phyloP scores from a whole-genome alignment of 2,329 filamentous ascomycete species.

The Diaporthe aspalathi region DNA sequence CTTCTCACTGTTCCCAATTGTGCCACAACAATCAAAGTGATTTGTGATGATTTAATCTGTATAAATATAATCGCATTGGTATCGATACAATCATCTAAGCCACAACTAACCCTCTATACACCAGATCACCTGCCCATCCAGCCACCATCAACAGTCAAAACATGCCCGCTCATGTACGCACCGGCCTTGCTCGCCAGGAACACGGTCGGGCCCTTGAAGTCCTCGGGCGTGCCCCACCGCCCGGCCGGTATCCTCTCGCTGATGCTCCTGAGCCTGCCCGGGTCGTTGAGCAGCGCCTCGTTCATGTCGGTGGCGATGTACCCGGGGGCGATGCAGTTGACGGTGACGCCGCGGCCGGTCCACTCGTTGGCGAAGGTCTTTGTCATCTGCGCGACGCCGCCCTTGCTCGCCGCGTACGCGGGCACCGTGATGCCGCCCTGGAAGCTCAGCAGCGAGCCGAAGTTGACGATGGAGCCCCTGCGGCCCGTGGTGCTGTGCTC shows the following conservation, averaged over 20 bases:
- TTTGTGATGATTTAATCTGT: background rate
- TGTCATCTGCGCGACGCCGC: slow-evolving; percentile 85
- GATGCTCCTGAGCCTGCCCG: slow-evolving; percentile 77
- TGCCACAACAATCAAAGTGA: background rate
- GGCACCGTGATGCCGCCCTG: slow-evolving; percentile 90
- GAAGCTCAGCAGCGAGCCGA: slow-evolving; percentile 83
- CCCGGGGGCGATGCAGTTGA: slow-evolving; percentile 90
- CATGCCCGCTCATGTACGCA: slow-evolving; percentile 83
- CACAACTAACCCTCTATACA: background rate
- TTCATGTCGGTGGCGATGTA: slow-evolving; percentile 98
- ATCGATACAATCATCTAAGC: background rate
- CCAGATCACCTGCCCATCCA: slow-evolving; percentile 83
- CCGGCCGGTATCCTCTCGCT: slow-evolving; percentile 84
- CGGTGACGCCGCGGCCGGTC: slow-evolving; percentile 80
- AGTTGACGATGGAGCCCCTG: slow-evolving; percentile 82
- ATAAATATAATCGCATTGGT: background rate
- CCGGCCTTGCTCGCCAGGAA: slow-evolving; percentile 82
- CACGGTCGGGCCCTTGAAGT: slow-evolving; percentile 86
- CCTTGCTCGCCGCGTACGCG: slow-evolving; percentile 88
- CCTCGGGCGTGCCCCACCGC: slow-evolving; percentile 84
- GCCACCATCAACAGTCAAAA: slow-evolving; percentile 86
- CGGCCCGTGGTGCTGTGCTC: slow-evolving; percentile 62
- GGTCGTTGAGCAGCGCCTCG: slow-evolving; percentile 79
- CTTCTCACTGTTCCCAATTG: no score
- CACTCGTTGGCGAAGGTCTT: slow-evolving; percentile 91